A percentile compares a stretch with the other conserved stretches of the same genome.
Evolutionary conservation across 495 filamentous ascomycete genomes (phyloP).

Genomic region (Xylona heveae): DNA sequence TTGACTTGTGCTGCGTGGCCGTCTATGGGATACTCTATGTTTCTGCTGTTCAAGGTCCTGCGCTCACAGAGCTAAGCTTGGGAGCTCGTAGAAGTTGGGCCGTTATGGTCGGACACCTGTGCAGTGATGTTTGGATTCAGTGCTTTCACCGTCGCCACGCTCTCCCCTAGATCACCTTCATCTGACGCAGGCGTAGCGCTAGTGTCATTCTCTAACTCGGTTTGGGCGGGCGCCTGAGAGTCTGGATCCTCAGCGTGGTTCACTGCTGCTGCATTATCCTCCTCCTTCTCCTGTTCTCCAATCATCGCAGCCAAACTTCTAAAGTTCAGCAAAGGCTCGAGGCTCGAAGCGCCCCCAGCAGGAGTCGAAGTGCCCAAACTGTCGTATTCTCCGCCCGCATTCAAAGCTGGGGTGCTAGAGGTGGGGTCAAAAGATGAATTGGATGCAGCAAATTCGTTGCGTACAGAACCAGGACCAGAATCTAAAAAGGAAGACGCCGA

Average conservation of each 20-base stretch:
- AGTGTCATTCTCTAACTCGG: no score
- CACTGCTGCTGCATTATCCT: conserved; percentile 11
- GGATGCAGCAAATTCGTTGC: conserved; percentile 11
- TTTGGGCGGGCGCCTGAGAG: no score
- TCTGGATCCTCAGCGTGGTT: conserved; percentile 21
- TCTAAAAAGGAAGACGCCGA: conserved; percentile 54
- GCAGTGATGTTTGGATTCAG: no score
- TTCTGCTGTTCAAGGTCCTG: no score
- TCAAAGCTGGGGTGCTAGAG: conserved; percentile 15
- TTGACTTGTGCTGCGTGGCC: no score
- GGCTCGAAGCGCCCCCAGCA: conserved; percentile 30
- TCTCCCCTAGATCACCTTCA: no score
- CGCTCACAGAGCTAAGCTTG: no score
- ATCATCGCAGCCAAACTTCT: conserved; percentile 73
- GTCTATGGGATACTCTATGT: no score
- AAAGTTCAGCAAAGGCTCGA: conserved; percentile 81
- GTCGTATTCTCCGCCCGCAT: conserved; percentile 10
- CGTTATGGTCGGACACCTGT: no score
- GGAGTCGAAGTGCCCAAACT: conserved; percentile 10
- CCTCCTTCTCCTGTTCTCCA: conserved; percentile 36
- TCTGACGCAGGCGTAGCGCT: no score
- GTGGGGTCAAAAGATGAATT: conserved; percentile 20
- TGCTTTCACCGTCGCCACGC: no score
- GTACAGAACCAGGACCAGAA: conserved; percentile 31
- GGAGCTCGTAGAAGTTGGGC: no score